These are phyloP conservation scores for Fusarium devonianum DNA, from an alignment of 2,329 filamentous ascomycete genomes.

Conservation along the genomic window DNA sequence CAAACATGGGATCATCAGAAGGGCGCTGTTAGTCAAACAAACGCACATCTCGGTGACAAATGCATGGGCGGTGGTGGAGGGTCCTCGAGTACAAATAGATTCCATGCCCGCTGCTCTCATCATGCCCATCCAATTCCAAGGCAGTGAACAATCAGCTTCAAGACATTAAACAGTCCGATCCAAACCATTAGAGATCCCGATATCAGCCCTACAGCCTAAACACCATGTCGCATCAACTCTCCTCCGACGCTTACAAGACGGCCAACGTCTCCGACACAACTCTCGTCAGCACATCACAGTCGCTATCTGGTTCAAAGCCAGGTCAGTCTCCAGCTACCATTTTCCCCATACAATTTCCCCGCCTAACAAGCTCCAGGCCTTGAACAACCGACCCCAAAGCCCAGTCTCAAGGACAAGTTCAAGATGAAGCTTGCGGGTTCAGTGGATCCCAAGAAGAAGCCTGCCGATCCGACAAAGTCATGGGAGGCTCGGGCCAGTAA, in stretches of 20 bases:
- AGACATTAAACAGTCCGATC: slow-evolving; percentile 9
- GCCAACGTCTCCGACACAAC: slow-evolving; percentile 38
- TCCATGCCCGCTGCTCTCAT: slow-evolving; percentile 1
- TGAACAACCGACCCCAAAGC: slow-evolving; percentile 16
- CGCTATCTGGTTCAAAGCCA: slow-evolving; percentile 24
- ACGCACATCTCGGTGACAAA: slow-evolving; percentile 1
- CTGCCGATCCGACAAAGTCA: slow-evolving; percentile 34
- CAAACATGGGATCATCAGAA: slow-evolving; percentile 20
- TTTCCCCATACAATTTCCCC: rapidly evolving
- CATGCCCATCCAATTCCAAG: slow-evolving; percentile 5
- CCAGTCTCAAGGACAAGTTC: slow-evolving; percentile 35
- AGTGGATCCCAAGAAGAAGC: slow-evolving; percentile 33
- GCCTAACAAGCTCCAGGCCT: slow-evolving; percentile 18
- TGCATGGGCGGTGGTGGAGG: slow-evolving; percentile 4
- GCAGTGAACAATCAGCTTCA: slow-evolving; percentile 13
- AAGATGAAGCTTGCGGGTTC: slow-evolving; percentile 33
- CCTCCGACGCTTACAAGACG: slow-evolving; percentile 28
- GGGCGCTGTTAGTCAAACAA: slow-evolving; percentile 36
- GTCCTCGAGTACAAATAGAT: slow-evolving; percentile 30
- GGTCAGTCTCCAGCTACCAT: slow-evolving; percentile 8
- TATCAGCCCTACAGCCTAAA: not conserved
- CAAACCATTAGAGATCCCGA: not conserved
- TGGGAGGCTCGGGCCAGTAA: slow-evolving; percentile 40
- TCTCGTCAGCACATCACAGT: slow-evolving; percentile 33
- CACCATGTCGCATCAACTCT: slow-evolving; percentile 32